Base-by-base conservation (phyloP, 495 filamentous ascomycete species). In the Aspergillus incahuasiensis region DNA sequence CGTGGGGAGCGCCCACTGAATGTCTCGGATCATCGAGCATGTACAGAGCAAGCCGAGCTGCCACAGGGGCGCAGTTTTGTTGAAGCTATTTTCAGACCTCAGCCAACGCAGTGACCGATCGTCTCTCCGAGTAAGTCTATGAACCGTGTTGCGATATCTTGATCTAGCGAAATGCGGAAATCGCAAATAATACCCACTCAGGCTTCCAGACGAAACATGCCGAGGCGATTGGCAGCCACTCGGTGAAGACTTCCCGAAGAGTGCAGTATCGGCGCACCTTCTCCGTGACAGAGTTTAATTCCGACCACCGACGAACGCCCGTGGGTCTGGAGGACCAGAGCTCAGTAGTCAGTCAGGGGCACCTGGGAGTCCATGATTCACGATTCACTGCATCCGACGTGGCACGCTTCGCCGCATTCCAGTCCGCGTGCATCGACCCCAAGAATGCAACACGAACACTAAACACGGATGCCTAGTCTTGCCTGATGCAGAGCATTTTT, bases 391-490 rank as follows among this genome's bases (percentile, higher is more conserved):
- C 32, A 35, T 35, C 13, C 32, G 32, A 35, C 13, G 32, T 35
- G 32, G 32, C 32, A 35, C 6, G 12, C 32, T 35, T 15, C 32
- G 32, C 32, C 32, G 18, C 42, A 45, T 22, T 45, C 20, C 44
- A 28, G 25, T 5, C 44, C 44, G 44, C 22, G 24, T 28, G 2
- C 44, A 22, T 44, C 21, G 12, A 28, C 43, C 25, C 4, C 25
- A 28, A 28, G 25, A 46, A 46, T 46, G 47, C 51, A 45, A 35
- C 41, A 4, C 45, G 15, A 38, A 16, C 16, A 5, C 19, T 19
- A 32, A 55, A 55, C 20, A 32, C 42, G 34, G 38, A 49, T 44
- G 46, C 54, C 54, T 42, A 16, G 40, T 18, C 49, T 38, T 46
- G 52, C 52, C 44, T 41, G 21, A 55, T 55, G 20, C 53, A 43